A percentile compares a stretch with the other conserved stretches of the same genome.
Conservation (phyloP, 2,329 filamentous ascomycete species). For the Ascocoryne sarcoides region DNA sequence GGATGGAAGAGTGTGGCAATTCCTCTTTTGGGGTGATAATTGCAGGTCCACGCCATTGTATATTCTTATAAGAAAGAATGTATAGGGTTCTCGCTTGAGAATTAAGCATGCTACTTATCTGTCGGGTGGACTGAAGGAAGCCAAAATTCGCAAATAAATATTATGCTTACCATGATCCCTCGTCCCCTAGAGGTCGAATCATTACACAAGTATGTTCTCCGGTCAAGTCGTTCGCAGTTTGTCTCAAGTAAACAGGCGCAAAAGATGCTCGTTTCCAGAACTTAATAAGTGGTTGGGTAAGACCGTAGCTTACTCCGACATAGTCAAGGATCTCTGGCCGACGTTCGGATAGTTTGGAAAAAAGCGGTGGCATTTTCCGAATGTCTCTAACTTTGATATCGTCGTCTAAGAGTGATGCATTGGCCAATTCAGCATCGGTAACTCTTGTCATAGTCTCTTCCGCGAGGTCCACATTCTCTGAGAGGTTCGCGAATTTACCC, state of each 20-base stretch:
- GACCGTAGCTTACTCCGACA: slow-evolving; percentile 87
- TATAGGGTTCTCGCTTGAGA: no score
- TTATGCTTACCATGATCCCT: slow-evolving; percentile 56
- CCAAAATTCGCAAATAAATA: no score
- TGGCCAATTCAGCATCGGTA: slow-evolving; percentile 72
- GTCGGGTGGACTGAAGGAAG: no score
- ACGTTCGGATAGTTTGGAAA: slow-evolving; percentile 78
- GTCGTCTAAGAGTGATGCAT: slow-evolving; percentile 70
- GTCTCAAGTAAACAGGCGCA: slow-evolving; percentile 82
- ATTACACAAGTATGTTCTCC: slow-evolving; percentile 98
- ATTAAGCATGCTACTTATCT: no score
- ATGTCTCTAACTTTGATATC: slow-evolving; percentile 87
- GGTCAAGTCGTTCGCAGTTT: slow-evolving; percentile 92
- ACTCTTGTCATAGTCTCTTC: slow-evolving; percentile 63
- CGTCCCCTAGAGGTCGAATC: slow-evolving; percentile 72
- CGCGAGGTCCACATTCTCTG: slow-evolving; percentile 54
- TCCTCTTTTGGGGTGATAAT: no score
- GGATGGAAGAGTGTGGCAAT: no score
- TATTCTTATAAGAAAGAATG: no score
- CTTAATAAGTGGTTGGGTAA: slow-evolving; percentile 79
- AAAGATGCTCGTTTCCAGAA: slow-evolving; percentile 93
- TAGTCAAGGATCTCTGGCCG: slow-evolving; percentile 79
- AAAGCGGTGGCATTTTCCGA: slow-evolving; percentile 84
- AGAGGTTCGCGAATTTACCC: slow-evolving; percentile 78
- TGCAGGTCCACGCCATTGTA: no score